Base-by-base conservation (phyloP, 495 filamentous ascomycete genomes). In the Penicillium cataractarum region DNA sequence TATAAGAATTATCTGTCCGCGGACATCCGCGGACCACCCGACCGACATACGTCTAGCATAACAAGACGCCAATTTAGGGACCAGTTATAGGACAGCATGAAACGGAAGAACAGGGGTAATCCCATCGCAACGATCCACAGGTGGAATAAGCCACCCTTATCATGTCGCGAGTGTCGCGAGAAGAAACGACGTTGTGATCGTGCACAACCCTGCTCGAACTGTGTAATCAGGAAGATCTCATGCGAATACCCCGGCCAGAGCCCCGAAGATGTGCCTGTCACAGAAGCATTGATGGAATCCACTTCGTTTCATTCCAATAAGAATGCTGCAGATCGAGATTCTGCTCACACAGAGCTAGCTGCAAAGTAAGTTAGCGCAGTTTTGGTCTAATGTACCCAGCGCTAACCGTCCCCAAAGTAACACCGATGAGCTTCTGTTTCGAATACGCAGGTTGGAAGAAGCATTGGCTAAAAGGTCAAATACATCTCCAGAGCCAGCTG, bases 151-250 rank as follows among this genome's bases (percentile, higher is more conserved):
- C 61, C 69, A 12, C 56, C 65, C 1, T 33, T 67, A 39, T 70
- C 71, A 5, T 76, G 71, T 31, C 37, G 32, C 13, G 55, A 60
- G 6, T 74, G 73, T 59, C 68, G 71, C 12, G 60, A 65, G 21
- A 69, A 71, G 56, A 73, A 74, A 39, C 55, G 64, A 9, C 68
- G 71, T 8, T 76, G 73, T 52, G 70, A 74, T 51, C 66, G 70
- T 13, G 37, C 27, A 12, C 66, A 70, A 53, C 73, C 73, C 26
- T 76, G 73, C 48, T 71, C 67, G 15, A 76, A 71, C 32, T 76
- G 71, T 24, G 53, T 46, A 21, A 65, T 69, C 32, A 44, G 71
- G 51, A 61, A 63, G 5, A 66, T 68, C 13, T 9, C 52, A 9
- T 74, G 70, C 33, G 58, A 64, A 55, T 72, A 69, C 29, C 27